phyloP scores from a whole-genome alignment of 1,284 basidiomycete genomes.

The Thelephora terrestris region DNA sequence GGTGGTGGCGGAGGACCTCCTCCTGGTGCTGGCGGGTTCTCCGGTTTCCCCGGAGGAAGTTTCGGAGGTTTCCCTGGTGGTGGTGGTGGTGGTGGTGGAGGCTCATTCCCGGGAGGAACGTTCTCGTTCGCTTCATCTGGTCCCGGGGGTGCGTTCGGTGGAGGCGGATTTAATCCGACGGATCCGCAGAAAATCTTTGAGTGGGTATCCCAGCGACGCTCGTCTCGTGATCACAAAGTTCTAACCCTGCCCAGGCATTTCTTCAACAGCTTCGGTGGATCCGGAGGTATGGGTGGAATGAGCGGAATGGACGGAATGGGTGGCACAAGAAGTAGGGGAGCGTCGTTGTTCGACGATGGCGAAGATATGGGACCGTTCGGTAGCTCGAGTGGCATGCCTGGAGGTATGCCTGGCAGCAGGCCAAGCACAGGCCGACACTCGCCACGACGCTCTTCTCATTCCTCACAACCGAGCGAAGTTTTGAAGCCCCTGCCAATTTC shows the following conservation, averaged over 20 bases:
- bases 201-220: slow-evolving; percentile 29
- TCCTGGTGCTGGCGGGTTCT: slow-evolving; percentile 35
- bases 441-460: slow-evolving; percentile 16
- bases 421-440: slow-evolving; percentile 6
- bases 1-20: slow-evolving; percentile 39
- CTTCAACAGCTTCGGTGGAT: slow-evolving; percentile 42
- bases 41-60: slow-evolving; percentile 23
- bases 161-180: slow-evolving; percentile 54
- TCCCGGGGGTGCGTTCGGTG: slow-evolving; percentile 30
- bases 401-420: slow-evolving; percentile 37
- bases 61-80: slow-evolving; percentile 37
- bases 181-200: slow-evolving; percentile 93
- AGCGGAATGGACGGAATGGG: slow-evolving; percentile 30
- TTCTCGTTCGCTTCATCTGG: slow-evolving; percentile 49
- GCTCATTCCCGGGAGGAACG: slow-evolving; percentile 44
- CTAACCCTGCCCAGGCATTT: slow-evolving; percentile 42
- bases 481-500: slow-evolving; percentile 80
- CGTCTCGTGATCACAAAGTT: slow-evolving; percentile 13
- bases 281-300: slow-evolving; percentile 31
- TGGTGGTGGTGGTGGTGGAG: too few relatives aligned
- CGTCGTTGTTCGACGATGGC: slow-evolving; percentile 10
- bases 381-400: slow-evolving; percentile 34
- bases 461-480: slow-evolving; percentile 51
- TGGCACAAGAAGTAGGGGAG: slow-evolving; percentile 26
- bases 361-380: slow-evolving; percentile 20